Conservation (phyloP, 1,284 basidiomycete species). For the Serendipita sp. region DNA sequence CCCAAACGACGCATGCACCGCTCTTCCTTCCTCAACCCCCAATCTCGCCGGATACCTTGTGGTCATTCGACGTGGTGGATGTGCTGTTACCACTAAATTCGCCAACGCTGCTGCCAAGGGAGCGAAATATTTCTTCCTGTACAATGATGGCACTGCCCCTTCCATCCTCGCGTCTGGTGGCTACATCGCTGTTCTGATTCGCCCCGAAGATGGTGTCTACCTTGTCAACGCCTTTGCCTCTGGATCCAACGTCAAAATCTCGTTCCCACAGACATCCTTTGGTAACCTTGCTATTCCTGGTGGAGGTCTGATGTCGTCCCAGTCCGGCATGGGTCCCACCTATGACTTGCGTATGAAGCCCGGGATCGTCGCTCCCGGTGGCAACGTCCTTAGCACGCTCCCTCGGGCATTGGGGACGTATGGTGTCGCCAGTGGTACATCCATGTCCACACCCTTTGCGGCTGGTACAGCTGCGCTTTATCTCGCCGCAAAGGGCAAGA, state of each 20-base stretch:
- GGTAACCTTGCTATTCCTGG: slow-evolving; percentile 15
- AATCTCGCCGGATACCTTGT: slow-evolving; percentile 16
- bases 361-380: slow-evolving; percentile 43
- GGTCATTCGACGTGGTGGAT: slow-evolving; percentile 18
- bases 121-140: slow-evolving; percentile 12
- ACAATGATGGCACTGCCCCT: slow-evolving; percentile 10
- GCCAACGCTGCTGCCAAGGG: slow-evolving; percentile 14
- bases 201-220: not conserved
- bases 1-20: slow-evolving; percentile 18
- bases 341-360: slow-evolving; percentile 34
- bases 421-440: slow-evolving; percentile 11
- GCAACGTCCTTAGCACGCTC: slow-evolving; percentile 45
- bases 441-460: slow-evolving; percentile 17
- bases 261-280: slow-evolving; percentile 32
- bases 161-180: slow-evolving; percentile 7
- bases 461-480: slow-evolving; percentile 29
- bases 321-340: slow-evolving; percentile 43
- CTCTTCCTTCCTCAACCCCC: slow-evolving; percentile 19
- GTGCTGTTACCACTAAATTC: slow-evolving; percentile 12
- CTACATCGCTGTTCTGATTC: slow-evolving; percentile 11
- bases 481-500: slow-evolving; percentile 22
- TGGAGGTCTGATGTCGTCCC: slow-evolving; percentile 44
- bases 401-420: slow-evolving; percentile 32
- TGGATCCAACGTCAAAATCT: slow-evolving; percentile 28
- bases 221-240: slow-evolving; percentile 29